Conservation (phyloP, 768 basidiomycete species). For the Chiua virens region DNA sequence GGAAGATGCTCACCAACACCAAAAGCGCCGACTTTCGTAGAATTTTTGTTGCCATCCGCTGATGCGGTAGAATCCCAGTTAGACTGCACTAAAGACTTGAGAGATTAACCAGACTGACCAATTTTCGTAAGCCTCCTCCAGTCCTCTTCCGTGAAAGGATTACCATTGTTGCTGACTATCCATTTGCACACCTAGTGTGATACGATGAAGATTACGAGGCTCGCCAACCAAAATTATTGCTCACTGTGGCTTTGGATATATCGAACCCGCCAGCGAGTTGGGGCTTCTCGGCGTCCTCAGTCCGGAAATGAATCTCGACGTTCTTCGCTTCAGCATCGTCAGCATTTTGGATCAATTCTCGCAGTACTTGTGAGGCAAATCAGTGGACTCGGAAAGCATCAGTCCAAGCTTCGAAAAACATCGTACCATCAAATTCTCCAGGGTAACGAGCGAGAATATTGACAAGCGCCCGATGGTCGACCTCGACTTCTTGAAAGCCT, state of each 20-base stretch:
- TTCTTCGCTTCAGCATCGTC: constrained; percentile 42
- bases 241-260: background rate
- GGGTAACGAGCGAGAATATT: constrained; percentile 20
- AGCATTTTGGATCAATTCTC: too few species aligned
- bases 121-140: constrained; percentile 16
- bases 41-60: constrained; percentile 12
- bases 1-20: constrained; percentile 10
- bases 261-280: background rate
- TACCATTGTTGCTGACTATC: constrained; percentile 14
- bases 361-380: constrained; percentile 26
- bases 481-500: constrained; percentile 12
- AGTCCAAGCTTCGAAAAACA: background rate
- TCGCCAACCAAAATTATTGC: background rate
- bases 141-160: background rate
- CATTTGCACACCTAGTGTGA: constrained; percentile 8
- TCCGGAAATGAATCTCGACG: constrained; percentile 39
- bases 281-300: constrained; percentile 14
- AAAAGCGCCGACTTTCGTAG: constrained; percentile 17
- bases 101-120: constrained; percentile 1
- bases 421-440: background rate
- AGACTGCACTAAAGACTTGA: background rate
- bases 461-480: constrained; percentile 15
- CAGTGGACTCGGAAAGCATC: background rate
- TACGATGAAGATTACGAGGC: background rate
- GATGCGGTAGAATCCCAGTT: background rate